Evolutionary conservation across 345 rosid genomes (phyloP).

Genomic region (Salix koriyanagi): DNA sequence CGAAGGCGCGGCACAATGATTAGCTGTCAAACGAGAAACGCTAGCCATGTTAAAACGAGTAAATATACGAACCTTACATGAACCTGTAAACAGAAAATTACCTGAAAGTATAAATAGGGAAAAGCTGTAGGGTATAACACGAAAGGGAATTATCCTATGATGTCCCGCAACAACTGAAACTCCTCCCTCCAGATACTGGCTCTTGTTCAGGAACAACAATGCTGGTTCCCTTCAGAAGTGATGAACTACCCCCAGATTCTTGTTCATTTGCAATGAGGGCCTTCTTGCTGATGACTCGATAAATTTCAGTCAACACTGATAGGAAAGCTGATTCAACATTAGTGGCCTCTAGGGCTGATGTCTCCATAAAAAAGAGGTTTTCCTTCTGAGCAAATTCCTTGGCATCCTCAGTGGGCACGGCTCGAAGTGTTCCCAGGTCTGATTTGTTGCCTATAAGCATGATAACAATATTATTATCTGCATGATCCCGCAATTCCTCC

Average conservation of each 20-base stretch:
- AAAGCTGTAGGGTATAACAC: background rate
- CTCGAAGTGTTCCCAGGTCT: constrained; percentile 50
- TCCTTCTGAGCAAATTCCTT: constrained; percentile 56
- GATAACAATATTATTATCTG: constrained; percentile 51
- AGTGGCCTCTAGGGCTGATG: constrained; percentile 57
- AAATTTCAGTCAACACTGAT: constrained; percentile 51
- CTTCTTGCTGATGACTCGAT: constrained; percentile 49
- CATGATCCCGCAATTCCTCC: constrained; percentile 56
- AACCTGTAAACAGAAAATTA: constrained; percentile 1
- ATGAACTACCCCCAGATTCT: constrained; percentile 40
- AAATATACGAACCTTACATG: background rate
- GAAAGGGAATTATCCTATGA: constrained; percentile 17
- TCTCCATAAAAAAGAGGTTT: constrained; percentile 58
- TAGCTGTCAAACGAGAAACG: background rate
- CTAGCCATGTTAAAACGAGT: background rate
- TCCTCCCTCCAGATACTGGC: constrained; percentile 24
- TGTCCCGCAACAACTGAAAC: constrained; percentile 32
- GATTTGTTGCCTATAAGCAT: constrained; percentile 63
- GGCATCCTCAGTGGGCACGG: constrained; percentile 56
- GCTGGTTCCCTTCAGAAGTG: constrained; percentile 49
- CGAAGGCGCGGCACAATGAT: background rate
- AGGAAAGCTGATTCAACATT: constrained; percentile 59
- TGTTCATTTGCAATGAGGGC: constrained; percentile 44
- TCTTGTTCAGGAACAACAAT: constrained; percentile 39
- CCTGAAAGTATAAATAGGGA: constrained; percentile 10